phyloP scores from a whole-genome alignment of 768 basidiomycete species.

The Leucosporidium scottii region DNA sequence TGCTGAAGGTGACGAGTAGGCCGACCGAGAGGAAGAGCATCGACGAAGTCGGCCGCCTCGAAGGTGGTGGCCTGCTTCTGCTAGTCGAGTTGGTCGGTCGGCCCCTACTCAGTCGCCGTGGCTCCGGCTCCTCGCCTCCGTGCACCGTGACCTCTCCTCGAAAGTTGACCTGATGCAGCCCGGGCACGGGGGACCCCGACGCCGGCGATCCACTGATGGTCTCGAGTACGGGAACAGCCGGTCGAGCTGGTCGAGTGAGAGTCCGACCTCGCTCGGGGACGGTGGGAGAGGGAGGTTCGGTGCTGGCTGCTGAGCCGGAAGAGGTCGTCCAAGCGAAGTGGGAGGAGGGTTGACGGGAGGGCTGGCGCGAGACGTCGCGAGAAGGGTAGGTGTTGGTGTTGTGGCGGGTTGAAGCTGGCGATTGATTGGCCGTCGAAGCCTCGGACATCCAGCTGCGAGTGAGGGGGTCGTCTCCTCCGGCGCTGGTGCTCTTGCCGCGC shows the following conservation, averaged over 20 bases:
- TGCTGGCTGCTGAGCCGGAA: not conserved
- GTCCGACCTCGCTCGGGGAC: slow-evolving; percentile 24
- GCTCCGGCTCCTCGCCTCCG: not conserved
- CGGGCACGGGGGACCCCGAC: not conserved
- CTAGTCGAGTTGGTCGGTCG: slow-evolving; percentile 18
- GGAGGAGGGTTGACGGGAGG: not conserved
- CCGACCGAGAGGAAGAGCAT: slow-evolving; percentile 35
- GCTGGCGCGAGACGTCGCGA: not conserved
- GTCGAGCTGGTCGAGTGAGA: slow-evolving; percentile 5
- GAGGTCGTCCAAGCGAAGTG: not conserved
- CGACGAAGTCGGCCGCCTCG: slow-evolving; percentile 38
- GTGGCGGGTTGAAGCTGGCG: not conserved
- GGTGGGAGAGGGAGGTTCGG: slow-evolving; percentile 20
- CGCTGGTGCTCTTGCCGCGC: not conserved
- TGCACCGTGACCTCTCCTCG: not conserved
- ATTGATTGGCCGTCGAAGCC: not conserved
- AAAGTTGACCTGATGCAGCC: not conserved
- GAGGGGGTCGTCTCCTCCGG: slow-evolving; percentile 4
- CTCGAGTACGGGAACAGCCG: slow-evolving; percentile 9
- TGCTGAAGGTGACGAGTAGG: slow-evolving; percentile 24
- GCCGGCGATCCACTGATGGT: slow-evolving; percentile 27
- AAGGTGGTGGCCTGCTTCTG: slow-evolving; percentile 28
- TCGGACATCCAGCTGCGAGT: slow-evolving; percentile 23
- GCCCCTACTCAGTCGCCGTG: not conserved
- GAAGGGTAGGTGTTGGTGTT: not conserved